Evolutionary conservation across 306 rosid genomes (phyloP).

Genomic region (Castanopsis chinensis): DNA sequence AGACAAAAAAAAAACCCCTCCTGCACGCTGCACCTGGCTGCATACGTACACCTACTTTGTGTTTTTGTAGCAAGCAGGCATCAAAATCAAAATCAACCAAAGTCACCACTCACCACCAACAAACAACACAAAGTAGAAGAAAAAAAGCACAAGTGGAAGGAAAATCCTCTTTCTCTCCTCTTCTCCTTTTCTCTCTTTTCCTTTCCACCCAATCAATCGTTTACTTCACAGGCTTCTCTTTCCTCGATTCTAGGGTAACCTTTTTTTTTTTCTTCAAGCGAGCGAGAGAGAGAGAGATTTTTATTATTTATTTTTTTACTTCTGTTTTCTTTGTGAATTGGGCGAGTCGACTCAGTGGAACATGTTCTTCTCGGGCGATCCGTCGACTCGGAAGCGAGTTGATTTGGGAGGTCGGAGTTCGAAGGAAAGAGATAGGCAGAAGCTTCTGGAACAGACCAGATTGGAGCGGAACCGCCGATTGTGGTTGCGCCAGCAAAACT

Average conservation of each 20-base stretch:
- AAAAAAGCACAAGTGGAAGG: too few relatives aligned
- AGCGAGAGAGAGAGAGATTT: background rate
- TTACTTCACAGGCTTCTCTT: background rate
- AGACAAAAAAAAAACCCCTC: too few relatives aligned
- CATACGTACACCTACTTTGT: too few relatives aligned
- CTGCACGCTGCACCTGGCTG: too few relatives aligned
- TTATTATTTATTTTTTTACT: constrained; percentile 1
- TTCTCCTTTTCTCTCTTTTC: background rate
- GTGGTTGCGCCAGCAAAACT: constrained; percentile 65
- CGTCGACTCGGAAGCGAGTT: constrained; percentile 87
- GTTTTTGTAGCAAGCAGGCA: too few relatives aligned
- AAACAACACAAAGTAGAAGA: too few relatives aligned
- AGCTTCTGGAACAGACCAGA: constrained; percentile 87
- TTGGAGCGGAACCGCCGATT: constrained; percentile 75
- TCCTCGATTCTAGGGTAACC: constrained; percentile 30
- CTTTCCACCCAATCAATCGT: background rate
- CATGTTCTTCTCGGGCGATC: constrained; percentile 95
- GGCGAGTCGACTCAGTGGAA: constrained; percentile 9
- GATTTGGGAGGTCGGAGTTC: constrained; percentile 94
- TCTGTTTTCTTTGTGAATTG: constrained; percentile 30
- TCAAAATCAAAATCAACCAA: too few relatives aligned
- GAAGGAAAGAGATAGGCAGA: constrained; percentile 85
- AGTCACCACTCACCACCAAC: too few relatives aligned
- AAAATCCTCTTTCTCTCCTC: too few relatives aligned
- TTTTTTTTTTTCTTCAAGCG: constrained; percentile 9